Base-by-base conservation (phyloP, 2,329 filamentous ascomycete species). In the Pseudogymnoascus sp. region DNA sequence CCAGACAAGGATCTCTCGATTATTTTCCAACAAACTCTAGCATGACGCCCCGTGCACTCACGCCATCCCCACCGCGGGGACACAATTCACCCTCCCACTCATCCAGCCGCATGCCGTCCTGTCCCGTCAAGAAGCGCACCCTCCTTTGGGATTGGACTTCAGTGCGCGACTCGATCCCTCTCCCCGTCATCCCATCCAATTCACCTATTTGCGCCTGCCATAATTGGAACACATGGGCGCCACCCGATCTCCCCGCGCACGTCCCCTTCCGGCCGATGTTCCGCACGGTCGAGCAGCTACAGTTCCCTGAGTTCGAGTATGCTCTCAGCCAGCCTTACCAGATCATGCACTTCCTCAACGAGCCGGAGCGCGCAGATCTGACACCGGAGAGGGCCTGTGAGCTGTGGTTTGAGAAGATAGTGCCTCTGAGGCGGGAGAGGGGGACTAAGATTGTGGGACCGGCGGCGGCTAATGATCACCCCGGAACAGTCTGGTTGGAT, bases 291-390 rank as follows among this genome's bases (percentile, higher is more conserved):
- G 72, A 71, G 18, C 73, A 75, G 64, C 72, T 75, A 21, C 67
- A 68, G 38, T 67, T 73, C 64, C 62, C 67, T 25, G 70, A 67
- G 63, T 69, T 70, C 35, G 68, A 73, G 11, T 65, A 68, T 40
- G 64, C 69, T 3, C 56, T 60, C 33, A 60, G 56, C 56, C 56
- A 60, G 16, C 65, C 67, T 4, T 66, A 72, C 47, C 65, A 67
- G n/a, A 71, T 78, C 33, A 72, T 79, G 10, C 76, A 78, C 65
- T 79, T 75, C 66, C 76, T 78, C 73, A 79, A 79, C 66, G 77
- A 79, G 68, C 78, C 78, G 5, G 77, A 80, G 64, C 72, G 76
- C 33, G 69, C 70, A 59, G 72, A 72, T 12, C 73, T 76, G 16
- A 71, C 67, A 16, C 67, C 69, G 1, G 67, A 73, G 63, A 68